These are phyloP conservation scores for Chlamydomonas urium DNA, from an alignment of 139 green algal species.

Conservation along the genomic window DNA sequence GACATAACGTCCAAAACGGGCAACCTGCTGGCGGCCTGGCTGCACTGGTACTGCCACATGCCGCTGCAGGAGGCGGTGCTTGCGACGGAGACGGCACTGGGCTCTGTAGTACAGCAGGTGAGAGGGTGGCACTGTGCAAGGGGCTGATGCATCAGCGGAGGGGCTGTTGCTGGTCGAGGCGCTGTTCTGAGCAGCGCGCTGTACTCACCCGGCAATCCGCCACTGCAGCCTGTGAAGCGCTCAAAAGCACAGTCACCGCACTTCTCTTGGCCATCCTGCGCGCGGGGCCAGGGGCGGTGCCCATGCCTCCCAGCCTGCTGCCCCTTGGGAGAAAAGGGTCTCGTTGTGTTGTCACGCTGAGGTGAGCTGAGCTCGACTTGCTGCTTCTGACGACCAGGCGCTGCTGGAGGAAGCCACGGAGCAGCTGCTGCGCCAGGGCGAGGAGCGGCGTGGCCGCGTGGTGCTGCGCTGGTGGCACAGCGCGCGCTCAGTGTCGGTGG, in stretches of 20 bases:
- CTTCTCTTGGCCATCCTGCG: too few species aligned
- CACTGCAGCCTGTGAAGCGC: too few species aligned
- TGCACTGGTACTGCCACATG: conserved; percentile 52
- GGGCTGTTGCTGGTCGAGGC: too few species aligned
- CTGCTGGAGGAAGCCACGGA: conserved; percentile 40
- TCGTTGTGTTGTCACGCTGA: too few species aligned
- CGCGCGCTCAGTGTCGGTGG: conserved; percentile 49
- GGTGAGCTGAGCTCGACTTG: too few species aligned
- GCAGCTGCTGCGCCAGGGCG: conserved; percentile 27
- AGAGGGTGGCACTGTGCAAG: neutral
- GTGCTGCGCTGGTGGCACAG: conserved; percentile 64
- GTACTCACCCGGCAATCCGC: too few species aligned
- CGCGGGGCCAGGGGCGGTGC: too few species aligned
- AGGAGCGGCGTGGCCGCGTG: neutral
- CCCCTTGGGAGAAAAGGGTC: too few species aligned
- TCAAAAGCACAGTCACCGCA: too few species aligned
- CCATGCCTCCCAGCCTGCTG: too few species aligned
- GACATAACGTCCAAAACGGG: conserved; percentile 29
- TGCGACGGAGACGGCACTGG: conserved; percentile 17
- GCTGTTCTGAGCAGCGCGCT: too few species aligned
- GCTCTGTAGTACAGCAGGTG: neutral
- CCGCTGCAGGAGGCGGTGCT: conserved; percentile 36
- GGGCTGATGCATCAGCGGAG: neutral
- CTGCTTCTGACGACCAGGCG: too few species aligned
- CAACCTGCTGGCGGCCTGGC: conserved; percentile 50